Conservation (phyloP, 1,139 yeast genomes). For the Suhomyces taliae region DNA sequence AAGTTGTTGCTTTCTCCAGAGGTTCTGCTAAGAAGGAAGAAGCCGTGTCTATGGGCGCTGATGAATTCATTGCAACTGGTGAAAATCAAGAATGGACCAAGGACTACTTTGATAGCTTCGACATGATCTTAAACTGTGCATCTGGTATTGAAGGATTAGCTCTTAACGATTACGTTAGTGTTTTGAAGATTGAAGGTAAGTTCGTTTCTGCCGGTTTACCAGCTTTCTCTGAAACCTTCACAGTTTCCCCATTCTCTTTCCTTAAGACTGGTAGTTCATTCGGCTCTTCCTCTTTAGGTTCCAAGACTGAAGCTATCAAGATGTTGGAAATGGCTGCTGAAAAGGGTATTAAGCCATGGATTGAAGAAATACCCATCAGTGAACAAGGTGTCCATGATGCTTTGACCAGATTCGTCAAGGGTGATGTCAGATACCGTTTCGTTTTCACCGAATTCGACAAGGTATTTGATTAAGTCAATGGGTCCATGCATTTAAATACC, state of each 20-base stretch:
- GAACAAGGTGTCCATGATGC: constrained; percentile 54
- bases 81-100: constrained; percentile 41
- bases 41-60: constrained; percentile 54
- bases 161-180: constrained; percentile 21
- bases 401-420: constrained; percentile 47
- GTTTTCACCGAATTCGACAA: constrained; percentile 58
- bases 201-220: constrained; percentile 31
- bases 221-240: constrained; percentile 26
- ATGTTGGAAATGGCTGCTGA: constrained; percentile 55
- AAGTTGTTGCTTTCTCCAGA: constrained; percentile 56
- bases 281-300: constrained; percentile 48
- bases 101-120: constrained; percentile 33
- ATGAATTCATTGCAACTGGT: constrained; percentile 50
- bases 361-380: constrained; percentile 54
- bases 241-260: constrained; percentile 46
- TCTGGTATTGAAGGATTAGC: constrained; percentile 35
- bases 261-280: constrained; percentile 44
- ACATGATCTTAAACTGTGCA: constrained; percentile 53
- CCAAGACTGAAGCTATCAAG: constrained; percentile 55
- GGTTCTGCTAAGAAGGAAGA: constrained; percentile 48
- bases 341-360: constrained; percentile 56
- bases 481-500: too few relatives aligned
- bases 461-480: constrained; percentile 23
- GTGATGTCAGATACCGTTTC: constrained; percentile 65
- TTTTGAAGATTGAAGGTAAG: constrained; percentile 24